phyloP scores from a whole-genome alignment of 2,329 filamentous ascomycete species.

The Trichoderma oligosporum region DNA sequence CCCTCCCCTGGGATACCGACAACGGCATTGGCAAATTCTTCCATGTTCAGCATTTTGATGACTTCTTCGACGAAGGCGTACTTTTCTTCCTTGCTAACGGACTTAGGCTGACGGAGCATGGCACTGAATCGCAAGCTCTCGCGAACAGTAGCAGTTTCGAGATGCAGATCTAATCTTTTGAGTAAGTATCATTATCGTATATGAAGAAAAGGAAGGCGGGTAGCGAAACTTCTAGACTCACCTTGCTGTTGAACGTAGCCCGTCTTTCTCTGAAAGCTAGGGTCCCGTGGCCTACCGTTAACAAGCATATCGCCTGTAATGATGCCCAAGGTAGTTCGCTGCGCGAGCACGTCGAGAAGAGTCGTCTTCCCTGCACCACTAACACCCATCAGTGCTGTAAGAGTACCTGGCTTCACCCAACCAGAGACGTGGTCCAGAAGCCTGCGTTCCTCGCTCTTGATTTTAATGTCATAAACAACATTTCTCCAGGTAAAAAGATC shows the following conservation, averaged over 20 bases:
- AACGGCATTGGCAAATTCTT: constrained; percentile 62
- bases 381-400: constrained; percentile 73
- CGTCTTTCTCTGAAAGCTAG: constrained; percentile 60
- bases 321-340: constrained; percentile 57
- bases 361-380: constrained; percentile 46
- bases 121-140: constrained; percentile 54
- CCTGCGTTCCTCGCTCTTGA: constrained; percentile 68
- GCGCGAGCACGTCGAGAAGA: constrained; percentile 41
- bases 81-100: constrained; percentile 54
- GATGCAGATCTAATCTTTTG: constrained; percentile 46
- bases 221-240: constrained; percentile 26
- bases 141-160: constrained; percentile 52
- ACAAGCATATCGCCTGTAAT: constrained; percentile 65
- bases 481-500: constrained; percentile 75
- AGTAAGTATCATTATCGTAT: no score
- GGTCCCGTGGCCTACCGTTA: constrained; percentile 54
- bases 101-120: constrained; percentile 53
- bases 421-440: constrained; percentile 77
- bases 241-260: constrained; percentile 66
- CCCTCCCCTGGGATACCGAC: constrained; percentile 61
- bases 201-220: no score
- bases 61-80: constrained; percentile 60
- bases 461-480: constrained; percentile 66
- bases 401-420: constrained; percentile 84
- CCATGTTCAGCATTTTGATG: constrained; percentile 63